Percentiles rank a stretch among this genome's conserved stretches.
Evolutionary conservation across 257 asterid species (phyloP).

Genomic region (Capsicum rhomboideum): DNA sequence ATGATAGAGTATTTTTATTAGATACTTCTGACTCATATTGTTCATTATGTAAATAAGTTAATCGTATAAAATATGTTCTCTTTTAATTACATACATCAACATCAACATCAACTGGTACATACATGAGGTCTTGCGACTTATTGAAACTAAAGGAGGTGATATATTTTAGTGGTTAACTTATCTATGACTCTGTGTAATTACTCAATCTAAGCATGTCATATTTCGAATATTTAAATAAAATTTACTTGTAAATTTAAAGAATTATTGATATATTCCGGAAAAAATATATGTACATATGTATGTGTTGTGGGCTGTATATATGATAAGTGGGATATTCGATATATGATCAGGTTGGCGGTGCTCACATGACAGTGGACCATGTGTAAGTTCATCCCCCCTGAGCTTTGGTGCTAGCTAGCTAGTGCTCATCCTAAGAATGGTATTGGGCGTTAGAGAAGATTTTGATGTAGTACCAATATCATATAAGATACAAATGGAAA

Average conservation of each 20-base stretch:
- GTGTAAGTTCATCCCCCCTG: constrained; percentile 67
- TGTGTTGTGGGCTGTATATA: constrained; percentile 21
- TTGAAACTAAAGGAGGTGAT: background rate
- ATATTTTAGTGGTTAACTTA: background rate
- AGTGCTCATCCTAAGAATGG: constrained; percentile 31
- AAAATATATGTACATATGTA: no score
- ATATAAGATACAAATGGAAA: no score
- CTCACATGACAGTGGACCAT: constrained; percentile 71
- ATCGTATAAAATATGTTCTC: no score
- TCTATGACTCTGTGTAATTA: no score
- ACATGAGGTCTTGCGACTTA: background rate
- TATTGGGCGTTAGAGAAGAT: constrained; percentile 14
- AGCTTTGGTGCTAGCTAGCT: constrained; percentile 17
- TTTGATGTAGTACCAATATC: constrained; percentile 30
- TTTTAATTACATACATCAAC: no score
- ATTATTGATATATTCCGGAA: no score
- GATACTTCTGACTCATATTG: background rate
- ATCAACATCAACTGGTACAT: background rate
- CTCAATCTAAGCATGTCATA: no score
- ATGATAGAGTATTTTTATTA: background rate
- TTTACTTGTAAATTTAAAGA: no score
- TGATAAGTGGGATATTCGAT: constrained; percentile 27
- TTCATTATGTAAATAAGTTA: no score
- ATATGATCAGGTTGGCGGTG: constrained; percentile 37
- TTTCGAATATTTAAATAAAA: no score